phyloP scores from a whole-genome alignment of 2,329 filamentous ascomycete species.

The Zarea fungicola region DNA sequence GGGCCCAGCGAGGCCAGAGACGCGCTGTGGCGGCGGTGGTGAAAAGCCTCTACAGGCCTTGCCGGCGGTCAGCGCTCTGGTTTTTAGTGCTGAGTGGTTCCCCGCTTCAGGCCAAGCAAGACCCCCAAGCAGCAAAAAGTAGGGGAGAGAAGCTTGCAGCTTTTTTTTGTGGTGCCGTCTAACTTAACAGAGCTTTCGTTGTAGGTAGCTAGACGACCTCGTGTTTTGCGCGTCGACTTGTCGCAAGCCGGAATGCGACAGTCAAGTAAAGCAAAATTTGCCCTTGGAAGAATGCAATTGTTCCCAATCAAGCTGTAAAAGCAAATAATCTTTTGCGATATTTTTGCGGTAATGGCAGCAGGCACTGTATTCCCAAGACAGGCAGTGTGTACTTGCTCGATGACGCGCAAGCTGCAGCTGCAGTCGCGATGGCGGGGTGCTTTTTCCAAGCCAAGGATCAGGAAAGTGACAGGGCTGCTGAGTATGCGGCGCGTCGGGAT shows the following conservation, averaged over 20 bases:
- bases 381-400: not conserved
- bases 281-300: not conserved
- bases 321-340: not conserved
- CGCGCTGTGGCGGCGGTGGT: not conserved
- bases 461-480: slow-evolving; percentile 3
- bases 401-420: not conserved
- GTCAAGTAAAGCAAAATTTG: not conserved
- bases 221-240: not conserved
- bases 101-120: not conserved
- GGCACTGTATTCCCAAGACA: not conserved
- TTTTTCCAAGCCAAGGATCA: not conserved
- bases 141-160: not conserved
- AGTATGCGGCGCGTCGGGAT: slow-evolving; percentile 6
- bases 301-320: not conserved
- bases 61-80: not conserved
- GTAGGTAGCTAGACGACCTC: not conserved
- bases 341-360: not conserved
- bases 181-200: too few species aligned
- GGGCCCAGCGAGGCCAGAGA: not conserved
- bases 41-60: not conserved
- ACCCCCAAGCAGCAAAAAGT: too few species aligned
- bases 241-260: slow-evolving; percentile 7
- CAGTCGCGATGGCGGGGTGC: slow-evolving; percentile 3
- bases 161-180: not conserved
- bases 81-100: not conserved